Conservation (phyloP, 1,139 yeast species). For the Debaryomycetaceae sp. region DNA sequence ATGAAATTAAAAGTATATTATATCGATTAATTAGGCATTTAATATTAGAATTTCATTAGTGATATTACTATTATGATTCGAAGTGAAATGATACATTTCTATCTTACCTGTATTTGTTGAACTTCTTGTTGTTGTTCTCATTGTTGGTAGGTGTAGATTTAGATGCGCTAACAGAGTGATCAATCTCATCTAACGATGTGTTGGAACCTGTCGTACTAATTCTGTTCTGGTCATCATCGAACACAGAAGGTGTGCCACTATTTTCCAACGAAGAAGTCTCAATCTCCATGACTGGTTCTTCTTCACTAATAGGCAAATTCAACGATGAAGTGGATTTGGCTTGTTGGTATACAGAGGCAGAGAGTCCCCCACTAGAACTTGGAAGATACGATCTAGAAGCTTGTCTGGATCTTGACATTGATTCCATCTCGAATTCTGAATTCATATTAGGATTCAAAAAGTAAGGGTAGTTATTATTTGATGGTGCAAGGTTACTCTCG, state of each 20-base stretch:
- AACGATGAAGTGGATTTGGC: constrained; percentile 15
- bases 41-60: not conserved
- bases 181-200: constrained; percentile 32
- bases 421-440: constrained; percentile 27
- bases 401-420: constrained; percentile 31
- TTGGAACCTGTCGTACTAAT: constrained; percentile 28
- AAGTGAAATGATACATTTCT: not conserved
- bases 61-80: constrained; percentile 3
- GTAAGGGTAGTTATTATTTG: constrained; percentile 6
- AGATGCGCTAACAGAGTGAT: constrained; percentile 7
- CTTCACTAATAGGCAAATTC: constrained; percentile 12
- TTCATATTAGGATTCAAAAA: constrained; percentile 5
- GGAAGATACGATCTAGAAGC: constrained; percentile 20
- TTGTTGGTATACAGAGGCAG: constrained; percentile 6
- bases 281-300: constrained; percentile 18
- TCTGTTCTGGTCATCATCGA: constrained; percentile 26
- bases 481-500: constrained; percentile 8
- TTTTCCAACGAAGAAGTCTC: constrained; percentile 31
- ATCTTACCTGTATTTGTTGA: constrained; percentile 1
- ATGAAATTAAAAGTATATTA: not conserved
- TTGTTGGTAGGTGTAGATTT: not conserved
- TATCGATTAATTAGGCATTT: constrained; percentile 1
- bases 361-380: not conserved
- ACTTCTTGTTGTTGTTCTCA: not conserved
- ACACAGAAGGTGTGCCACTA: constrained; percentile 41